Base-by-base conservation (phyloP, 805 yeast species). In the Hanseniaspora pseudoguilliermondii region DNA sequence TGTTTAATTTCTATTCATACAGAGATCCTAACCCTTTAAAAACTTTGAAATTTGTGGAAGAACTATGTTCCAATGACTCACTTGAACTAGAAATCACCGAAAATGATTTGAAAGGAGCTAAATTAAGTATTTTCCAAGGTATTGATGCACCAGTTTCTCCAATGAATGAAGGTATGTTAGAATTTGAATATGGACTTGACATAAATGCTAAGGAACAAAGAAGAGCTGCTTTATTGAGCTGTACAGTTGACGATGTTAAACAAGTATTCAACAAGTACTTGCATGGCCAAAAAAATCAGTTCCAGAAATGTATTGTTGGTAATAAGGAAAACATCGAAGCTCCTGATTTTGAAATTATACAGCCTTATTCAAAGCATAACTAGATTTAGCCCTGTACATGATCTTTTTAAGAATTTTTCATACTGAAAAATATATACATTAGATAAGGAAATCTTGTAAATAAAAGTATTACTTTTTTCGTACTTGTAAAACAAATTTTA, bases 61-160 rank as follows among this genome's bases (percentile, higher is more conserved):
- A 73, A 5, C 73, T 82, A 2, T 82, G 81, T 1, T 65, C 69
- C 10, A 68, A 70, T 5, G 68, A 71, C n/a, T 58, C 62, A 2
- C 43, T 54, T 5, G 32, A 29, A 10, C 34, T 49, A 25, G 66
- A 69, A 29, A 83, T 88, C 85, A 73, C 75, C 13, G 75, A 73
- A 0, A 69, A 72, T 15, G 96, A 87, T 60, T 71, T 93, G 50
- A 86, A 86, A 60, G 96, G 89, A 63, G 96, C 97, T 35, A 89
- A 91, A 66, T 72, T 93, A 62, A 80, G 95, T 11, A 80, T 93
- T 38, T 93, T 93, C 79, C 98, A 93, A 70, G 79, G 83, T 57
- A 72, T 93, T 16, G 98, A 93, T 71, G 86, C 96, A 1, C 98
- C 98, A 13, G 75, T 79, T 44, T 83, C 90, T 64, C 83, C 88